phyloP scores from a whole-genome alignment of 805 yeast genomes.

The Lipomyces orientalis region DNA sequence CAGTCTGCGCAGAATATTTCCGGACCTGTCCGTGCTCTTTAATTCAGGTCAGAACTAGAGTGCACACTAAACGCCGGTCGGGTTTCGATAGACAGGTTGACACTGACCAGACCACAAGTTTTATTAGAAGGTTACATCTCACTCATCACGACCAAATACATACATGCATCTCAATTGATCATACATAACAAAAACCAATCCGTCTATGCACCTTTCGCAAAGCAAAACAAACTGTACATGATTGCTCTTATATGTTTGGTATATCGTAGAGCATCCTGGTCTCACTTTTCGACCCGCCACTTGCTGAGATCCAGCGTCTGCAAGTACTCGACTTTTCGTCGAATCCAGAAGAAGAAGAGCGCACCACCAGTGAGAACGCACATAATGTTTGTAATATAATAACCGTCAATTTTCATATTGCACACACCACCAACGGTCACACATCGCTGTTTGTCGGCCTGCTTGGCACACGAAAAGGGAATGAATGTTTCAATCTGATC shows the following conservation, averaged over 20 bases:
- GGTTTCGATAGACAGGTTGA: too few species aligned
- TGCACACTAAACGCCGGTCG: not conserved
- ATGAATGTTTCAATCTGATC: constrained; percentile 32
- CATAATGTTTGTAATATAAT: constrained; percentile 73
- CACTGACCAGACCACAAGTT: not conserved
- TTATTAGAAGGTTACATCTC: not conserved
- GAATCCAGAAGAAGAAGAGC: constrained; percentile 70
- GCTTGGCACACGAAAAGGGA: constrained; percentile 47
- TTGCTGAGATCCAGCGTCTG: constrained; percentile 57
- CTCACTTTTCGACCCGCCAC: constrained; percentile 38
- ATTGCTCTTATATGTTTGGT: not conserved
- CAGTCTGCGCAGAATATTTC: not conserved
- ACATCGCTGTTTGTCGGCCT: constrained; percentile 58
- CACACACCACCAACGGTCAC: constrained; percentile 61
- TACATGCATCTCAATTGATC: not conserved
- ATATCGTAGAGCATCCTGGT: not conserved
- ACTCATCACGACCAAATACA: not conserved
- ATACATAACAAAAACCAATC: not conserved
- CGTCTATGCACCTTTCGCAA: not conserved
- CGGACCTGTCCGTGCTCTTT: not conserved
- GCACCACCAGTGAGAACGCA: constrained; percentile 72
- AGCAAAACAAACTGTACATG: not conserved
- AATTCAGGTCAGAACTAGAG: not conserved
- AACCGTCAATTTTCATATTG: constrained; percentile 71
- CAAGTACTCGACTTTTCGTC: constrained; percentile 62